Evolutionary conservation across 176 grass and related monocot genomes (phyloP).

Genomic region (Cenchrus americanus): DNA sequence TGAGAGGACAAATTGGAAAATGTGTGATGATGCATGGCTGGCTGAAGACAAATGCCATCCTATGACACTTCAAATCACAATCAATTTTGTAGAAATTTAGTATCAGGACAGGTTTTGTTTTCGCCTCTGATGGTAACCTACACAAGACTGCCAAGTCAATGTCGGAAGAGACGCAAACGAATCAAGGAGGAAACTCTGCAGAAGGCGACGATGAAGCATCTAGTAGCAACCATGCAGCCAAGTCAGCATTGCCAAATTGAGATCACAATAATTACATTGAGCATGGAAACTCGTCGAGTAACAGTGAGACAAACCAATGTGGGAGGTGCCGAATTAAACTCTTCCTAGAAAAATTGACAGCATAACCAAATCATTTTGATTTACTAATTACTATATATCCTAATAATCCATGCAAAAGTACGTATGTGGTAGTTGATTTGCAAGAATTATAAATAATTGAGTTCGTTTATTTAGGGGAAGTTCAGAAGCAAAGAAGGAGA

Average conservation of each 20-base stretch:
- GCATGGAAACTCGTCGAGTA: background rate
- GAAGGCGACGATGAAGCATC: background rate
- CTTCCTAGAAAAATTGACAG: background rate
- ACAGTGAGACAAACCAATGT: conserved; percentile 1
- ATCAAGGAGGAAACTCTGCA: conserved; percentile 24
- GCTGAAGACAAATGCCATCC: background rate
- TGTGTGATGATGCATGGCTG: background rate
- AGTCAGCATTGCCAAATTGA: conserved; percentile 13
- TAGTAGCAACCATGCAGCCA: background rate
- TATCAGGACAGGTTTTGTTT: conserved; percentile 17
- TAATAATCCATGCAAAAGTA: background rate
- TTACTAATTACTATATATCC: background rate
- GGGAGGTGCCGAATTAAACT: background rate
- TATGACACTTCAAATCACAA: conserved; percentile 35
- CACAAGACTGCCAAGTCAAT: conserved; percentile 14
- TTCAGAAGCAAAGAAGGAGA: background rate
- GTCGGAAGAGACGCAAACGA: conserved; percentile 24
- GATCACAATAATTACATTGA: conserved; percentile 5
- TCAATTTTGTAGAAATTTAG: conserved; percentile 36
- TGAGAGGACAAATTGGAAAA: background rate
- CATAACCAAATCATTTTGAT: background rate
- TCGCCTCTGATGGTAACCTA: conserved; percentile 11
- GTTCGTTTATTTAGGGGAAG: background rate
- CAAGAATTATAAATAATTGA: background rate
- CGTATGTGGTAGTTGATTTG: background rate